Evolutionary conservation across 306 rosid species (phyloP), one percentile per base, ranked within the genome.

Genomic region (Quercus glauca): DNA sequence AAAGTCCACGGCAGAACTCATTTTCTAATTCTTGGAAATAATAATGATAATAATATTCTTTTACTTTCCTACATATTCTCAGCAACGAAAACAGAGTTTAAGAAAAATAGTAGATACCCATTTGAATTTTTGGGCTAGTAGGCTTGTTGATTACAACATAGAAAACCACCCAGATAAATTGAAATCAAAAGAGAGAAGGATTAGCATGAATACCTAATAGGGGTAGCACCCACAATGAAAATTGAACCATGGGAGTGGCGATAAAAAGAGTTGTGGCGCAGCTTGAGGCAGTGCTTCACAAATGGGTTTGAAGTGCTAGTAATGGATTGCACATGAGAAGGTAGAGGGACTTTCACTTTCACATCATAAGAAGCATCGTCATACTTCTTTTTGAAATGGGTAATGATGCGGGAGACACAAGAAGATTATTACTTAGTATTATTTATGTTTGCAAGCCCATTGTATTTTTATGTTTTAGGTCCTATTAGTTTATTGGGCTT

Each of bases 201-300:
- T 71, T 49, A 57, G 53, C 69, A 73, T 51, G 63, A 77, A 1
- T 49, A 90, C 99, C 99, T 90, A 80, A 94, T 90, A 73, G 99
- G 97, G 13, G 93, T 92, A 69, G 95, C 25, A 63, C 97, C 99
- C 14, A 94, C 94, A 70, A 91, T 87, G 75, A 94, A 80, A 79
- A 72, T 91, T 11, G 97, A 90, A 57, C 80, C 89, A 76, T 94
- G 91, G 71, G 86, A 73, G 41, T 90, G 90, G 83, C 99, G 99
- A 87, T 90, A 92, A 74, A 97, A 94, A 67, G 97, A 88, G 79
- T 74, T 85, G 67, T 84, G 82, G n/a, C 97, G 91, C 80, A 94
- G 97, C 79, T 89, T 94, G 81, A 91, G 85, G 75, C 97, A 94
- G 87, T 92, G 98, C 76, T 91, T 92, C 41, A 92, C 97, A 73